Percentiles rank a stretch among this genome's conserved stretches.
Conservation (phyloP, 129 eudicot species). For the Silybum marianum region DNA sequence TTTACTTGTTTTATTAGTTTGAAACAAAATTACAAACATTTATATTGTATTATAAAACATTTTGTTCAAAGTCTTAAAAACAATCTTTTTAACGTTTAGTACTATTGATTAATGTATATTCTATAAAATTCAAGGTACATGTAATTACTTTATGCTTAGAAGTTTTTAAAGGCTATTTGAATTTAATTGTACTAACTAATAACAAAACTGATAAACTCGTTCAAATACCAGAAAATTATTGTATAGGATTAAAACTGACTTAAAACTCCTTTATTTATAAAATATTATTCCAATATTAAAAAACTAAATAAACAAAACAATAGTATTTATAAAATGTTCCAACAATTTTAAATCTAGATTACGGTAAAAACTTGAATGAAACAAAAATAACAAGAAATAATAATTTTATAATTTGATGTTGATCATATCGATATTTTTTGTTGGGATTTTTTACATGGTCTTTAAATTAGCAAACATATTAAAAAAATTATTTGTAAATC, state of each 20-base stretch:
- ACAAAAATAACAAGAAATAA: too few relatives aligned
- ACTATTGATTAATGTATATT: neutral
- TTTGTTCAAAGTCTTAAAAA: neutral
- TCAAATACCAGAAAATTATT: too few relatives aligned
- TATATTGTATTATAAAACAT: neutral
- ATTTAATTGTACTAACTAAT: neutral
- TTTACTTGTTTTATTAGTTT: neutral
- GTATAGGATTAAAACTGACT: neutral
- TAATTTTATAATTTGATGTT: too few relatives aligned
- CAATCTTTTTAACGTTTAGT: neutral
- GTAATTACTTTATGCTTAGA: too few relatives aligned
- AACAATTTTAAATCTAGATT: too few relatives aligned
- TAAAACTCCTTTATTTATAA: too few relatives aligned
- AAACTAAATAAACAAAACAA: too few relatives aligned
- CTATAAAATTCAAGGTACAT: too few relatives aligned
- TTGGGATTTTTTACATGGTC: neutral
- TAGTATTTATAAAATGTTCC: too few relatives aligned
- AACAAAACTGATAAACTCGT: neutral
- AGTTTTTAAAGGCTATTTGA: neutral
- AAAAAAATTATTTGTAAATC: neutral
- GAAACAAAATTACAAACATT: neutral
- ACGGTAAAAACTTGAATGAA: neutral
- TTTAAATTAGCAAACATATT: too few relatives aligned
- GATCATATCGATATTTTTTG: too few relatives aligned
- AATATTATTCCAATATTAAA: too few relatives aligned